Conservation (phyloP, 2,329 filamentous ascomycete species). For the Colletotrichum australisinense region DNA sequence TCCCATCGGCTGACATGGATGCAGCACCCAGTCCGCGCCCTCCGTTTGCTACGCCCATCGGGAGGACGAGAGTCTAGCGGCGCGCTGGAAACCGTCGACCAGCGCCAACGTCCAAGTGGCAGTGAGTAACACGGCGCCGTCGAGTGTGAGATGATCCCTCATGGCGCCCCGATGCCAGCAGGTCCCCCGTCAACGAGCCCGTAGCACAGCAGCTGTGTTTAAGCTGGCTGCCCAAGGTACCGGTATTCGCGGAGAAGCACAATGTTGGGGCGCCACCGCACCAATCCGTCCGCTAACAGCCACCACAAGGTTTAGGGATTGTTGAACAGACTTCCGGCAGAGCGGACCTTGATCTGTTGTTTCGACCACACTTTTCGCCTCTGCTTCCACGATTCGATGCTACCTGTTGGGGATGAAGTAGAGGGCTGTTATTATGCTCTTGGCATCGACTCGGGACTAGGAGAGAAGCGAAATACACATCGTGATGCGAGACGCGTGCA, state of each 20-base stretch:
- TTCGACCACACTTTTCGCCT: neutral
- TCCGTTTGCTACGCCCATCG: neutral
- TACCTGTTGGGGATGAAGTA: neutral
- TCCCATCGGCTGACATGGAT: neutral
- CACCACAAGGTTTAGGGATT: conserved; percentile 15
- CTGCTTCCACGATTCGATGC: neutral
- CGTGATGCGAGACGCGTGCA: conserved; percentile 1
- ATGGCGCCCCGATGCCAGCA: neutral
- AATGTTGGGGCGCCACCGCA: conserved; percentile 3
- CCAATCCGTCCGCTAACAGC: neutral
- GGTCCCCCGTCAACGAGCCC: neutral
- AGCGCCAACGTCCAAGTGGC: neutral
- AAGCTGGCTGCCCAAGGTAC: neutral
- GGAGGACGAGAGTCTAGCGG: conserved; percentile 3
- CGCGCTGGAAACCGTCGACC: neutral
- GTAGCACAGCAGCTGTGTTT: neutral
- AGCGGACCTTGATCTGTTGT: conserved; percentile 7
- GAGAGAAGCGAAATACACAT: neutral
- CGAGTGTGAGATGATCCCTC: neutral
- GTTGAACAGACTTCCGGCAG: neutral
- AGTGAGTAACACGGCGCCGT: neutral
- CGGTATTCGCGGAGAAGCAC: neutral
- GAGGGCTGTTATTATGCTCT: neutral
- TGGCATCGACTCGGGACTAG: neutral
- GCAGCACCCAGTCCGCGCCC: neutral